Conservation (phyloP, 352 stramenopile genomes). For the Pythium chondricola region DNA sequence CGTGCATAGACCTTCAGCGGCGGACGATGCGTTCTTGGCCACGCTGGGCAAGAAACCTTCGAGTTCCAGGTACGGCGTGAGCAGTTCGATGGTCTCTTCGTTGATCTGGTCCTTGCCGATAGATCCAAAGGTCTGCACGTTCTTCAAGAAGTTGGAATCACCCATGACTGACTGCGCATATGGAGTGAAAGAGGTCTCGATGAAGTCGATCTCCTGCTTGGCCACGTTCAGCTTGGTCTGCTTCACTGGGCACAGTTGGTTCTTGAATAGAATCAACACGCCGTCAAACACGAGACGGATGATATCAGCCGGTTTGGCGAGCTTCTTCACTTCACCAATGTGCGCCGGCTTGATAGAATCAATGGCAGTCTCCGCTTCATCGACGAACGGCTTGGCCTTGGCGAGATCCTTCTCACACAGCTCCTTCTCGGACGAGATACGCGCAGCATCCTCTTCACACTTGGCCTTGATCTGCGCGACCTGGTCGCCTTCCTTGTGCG, state of each 20-base stretch:
- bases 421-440: constrained; percentile 95
- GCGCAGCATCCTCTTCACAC: constrained; percentile 93
- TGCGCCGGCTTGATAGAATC: constrained; percentile 97
- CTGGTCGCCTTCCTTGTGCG: constrained; percentile 96
- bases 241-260: constrained; percentile 89
- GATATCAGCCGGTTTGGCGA: constrained; percentile 97
- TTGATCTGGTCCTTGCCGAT: constrained; percentile 98
- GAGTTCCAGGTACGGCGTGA: constrained; percentile 96
- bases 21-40: constrained; percentile 95
- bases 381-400: constrained; percentile 97
- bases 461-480: constrained; percentile 95
- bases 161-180: constrained; percentile 95
- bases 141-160: constrained; percentile 95
- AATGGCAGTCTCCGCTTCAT: constrained; percentile 96
- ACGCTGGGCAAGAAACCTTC: constrained; percentile 94
- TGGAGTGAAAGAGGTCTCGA: constrained; percentile 95
- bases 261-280: constrained; percentile 96
- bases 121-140: constrained; percentile 94
- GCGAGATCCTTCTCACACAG: constrained; percentile 94
- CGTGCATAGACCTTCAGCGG: constrained; percentile 95
- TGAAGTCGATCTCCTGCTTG: constrained; percentile 96
- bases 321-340: constrained; percentile 98
- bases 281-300: constrained; percentile 98
- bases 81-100: constrained; percentile 98
- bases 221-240: constrained; percentile 93